These are phyloP conservation scores for Nannochloropsis gaditana DNA, from an alignment of 108 stramenopile species.

Conservation along the genomic window DNA sequence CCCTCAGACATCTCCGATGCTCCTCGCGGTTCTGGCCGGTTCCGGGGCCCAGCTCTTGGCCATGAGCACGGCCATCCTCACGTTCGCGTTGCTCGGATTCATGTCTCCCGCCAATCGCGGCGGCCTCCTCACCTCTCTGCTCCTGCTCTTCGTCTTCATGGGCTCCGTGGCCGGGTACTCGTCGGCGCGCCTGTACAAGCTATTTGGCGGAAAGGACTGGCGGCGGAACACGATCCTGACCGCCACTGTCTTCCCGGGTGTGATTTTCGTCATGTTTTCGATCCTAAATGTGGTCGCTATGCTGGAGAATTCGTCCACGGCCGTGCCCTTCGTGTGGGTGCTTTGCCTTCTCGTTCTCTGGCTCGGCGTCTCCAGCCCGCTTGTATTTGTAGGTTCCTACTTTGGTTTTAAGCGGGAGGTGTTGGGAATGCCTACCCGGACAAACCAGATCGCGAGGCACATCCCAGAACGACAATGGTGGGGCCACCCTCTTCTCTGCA, in stretches of 20 bases:
- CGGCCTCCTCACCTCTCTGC: conserved; percentile 80
- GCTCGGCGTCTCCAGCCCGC: conserved; percentile 64
- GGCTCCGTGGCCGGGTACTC: conserved; percentile 84
- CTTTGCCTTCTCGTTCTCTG: conserved; percentile 63
- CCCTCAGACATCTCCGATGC: conserved; percentile 69
- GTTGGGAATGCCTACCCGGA: conserved; percentile 71
- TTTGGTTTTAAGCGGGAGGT: conserved; percentile 78
- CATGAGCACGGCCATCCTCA: conserved; percentile 68
- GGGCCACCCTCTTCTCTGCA: conserved; percentile 62
- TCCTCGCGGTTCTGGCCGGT: conserved; percentile 80
- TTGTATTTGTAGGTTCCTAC: conserved; percentile 92
- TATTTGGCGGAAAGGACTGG: conserved; percentile 70
- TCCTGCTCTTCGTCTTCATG: conserved; percentile 81
- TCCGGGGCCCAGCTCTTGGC: conserved; percentile 84
- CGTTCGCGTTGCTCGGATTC: conserved; percentile 73
- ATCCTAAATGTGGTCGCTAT: conserved; percentile 63
- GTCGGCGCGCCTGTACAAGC: conserved; percentile 83
- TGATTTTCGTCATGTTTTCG: conserved; percentile 53
- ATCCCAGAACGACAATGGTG: conserved; percentile 83
- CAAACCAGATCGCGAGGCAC: conserved; percentile 74
- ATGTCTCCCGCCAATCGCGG: conserved; percentile 90
- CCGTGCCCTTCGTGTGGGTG: conserved; percentile 81
- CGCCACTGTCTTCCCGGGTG: conserved; percentile 52
- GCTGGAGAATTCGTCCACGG: conserved; percentile 77
- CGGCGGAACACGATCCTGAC: conserved; percentile 54